Conservation (phyloP, 208 protist genomes). For the Trypanosoma theileri region DNA sequence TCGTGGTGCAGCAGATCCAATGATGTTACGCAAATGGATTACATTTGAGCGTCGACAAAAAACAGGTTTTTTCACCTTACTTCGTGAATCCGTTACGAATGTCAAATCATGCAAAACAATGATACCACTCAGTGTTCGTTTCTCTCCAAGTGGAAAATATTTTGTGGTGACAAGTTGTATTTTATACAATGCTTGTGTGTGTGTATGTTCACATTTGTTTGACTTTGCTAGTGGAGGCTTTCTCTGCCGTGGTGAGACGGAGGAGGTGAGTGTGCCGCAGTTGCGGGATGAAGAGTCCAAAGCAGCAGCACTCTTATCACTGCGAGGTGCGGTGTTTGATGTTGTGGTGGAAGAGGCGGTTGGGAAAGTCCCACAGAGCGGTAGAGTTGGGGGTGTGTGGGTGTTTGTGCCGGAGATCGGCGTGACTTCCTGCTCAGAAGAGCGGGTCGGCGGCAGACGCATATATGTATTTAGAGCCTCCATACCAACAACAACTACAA, state of each 20-base stretch:
- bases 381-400: constrained; percentile 19
- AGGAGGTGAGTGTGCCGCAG: constrained; percentile 16
- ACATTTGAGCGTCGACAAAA: constrained; percentile 51
- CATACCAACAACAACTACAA: neutral
- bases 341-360: constrained; percentile 25
- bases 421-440: neutral
- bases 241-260: constrained; percentile 33
- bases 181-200: constrained; percentile 13
- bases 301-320: neutral
- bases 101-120: constrained; percentile 12
- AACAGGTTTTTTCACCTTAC: constrained; percentile 63
- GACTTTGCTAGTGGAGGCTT: constrained; percentile 45
- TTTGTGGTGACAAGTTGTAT: constrained; percentile 46
- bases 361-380: neutral
- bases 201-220: constrained; percentile 42
- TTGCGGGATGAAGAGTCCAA: constrained; percentile 2
- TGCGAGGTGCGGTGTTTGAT: constrained; percentile 23
- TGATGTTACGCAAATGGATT: constrained; percentile 50
- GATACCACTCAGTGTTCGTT: constrained; percentile 38
- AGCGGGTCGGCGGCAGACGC: constrained; percentile 14
- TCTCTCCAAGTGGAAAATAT: constrained; percentile 42
- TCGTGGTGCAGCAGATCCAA: constrained; percentile 32
- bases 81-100: constrained; percentile 31
- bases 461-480: constrained; percentile 24
- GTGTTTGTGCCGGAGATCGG: constrained; percentile 29